Evolutionary conservation across 805 yeast genomes (phyloP), one percentile per base, ranked within the genome.

Genomic region (Sungouiella blattae): DNA sequence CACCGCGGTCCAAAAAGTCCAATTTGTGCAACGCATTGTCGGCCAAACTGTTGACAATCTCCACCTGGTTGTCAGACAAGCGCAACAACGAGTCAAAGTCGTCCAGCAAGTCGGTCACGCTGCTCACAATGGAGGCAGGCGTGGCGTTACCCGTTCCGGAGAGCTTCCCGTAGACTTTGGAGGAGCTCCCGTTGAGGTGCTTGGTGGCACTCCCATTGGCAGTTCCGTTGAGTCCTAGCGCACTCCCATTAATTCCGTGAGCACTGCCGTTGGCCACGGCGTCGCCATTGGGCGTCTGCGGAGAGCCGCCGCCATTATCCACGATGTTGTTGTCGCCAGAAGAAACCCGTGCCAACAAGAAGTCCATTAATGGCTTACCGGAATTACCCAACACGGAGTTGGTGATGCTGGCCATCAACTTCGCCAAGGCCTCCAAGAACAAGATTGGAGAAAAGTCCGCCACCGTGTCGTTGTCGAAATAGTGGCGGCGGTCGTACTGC

Each of bases 1-100:
- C 75, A 20, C 84, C 83, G 21, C 74, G 64, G 44, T 81, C 85
- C 37, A 81, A 59, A 16, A 67, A 57, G 23, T 61, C 67, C 53
- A 73, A 55, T 39, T 71, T 70, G 31, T 57, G 57, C 15, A 59
- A 39, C 4, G 67, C 72, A 31, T 59, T 52, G 6, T 53, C 52
- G 6, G 70, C 52, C 35, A 69, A 52, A 3, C 43, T 41, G 26
- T 47, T 43, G 32, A 64, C 51, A 21, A 62, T 41, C 4, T 50
- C 52, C 53, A 52, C 50, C 35, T 55, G 57, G 22, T 37, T 39
- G 32, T 46, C 44, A 28, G 56, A 41, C 28, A 61, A 44, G 18
- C 55, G 50, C 26, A 56, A 45, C n/a, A n/a, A n/a, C n/a, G n/a
- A n/a, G n/a, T n/a, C n/a, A n/a, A n/a, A n/a, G n/a, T n/a, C n/a